Evolutionary conservation across 441 rosid species (phyloP), one percentile per base, ranked within the genome.

Genomic region (Cnidoscolus chayamansa): DNA sequence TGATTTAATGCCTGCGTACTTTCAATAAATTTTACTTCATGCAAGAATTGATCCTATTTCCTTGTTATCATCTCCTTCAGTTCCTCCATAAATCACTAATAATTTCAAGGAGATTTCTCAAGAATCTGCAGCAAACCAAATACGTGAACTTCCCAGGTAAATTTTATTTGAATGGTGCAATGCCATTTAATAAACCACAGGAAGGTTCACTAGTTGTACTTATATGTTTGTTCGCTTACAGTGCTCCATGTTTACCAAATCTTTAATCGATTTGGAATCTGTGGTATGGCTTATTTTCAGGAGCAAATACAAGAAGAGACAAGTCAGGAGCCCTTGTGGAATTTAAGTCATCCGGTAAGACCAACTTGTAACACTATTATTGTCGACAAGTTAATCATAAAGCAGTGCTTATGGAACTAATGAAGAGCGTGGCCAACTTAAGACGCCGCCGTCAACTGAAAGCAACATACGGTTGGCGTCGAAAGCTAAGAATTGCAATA

Each of bases 401-500:
- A 13, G 9, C 6, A 61, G 10, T 32, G 40, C 40, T 35, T 4
- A 35, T 25, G 40, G 40, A 35, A 35, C 40, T 40, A 2, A 30
- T 15, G 2, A 15, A 5, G 10, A 19, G 17, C 20, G 32, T 25
- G n/a, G 55, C 40, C 56, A 48, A 20, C 73, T 31, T 64, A 31
- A 25, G 77, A 55, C 57, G 61, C 60, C 48, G 51, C 17, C 70
- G 59, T 59, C 79, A 35, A 49, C 16, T 47, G 54, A 16, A 47
- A 68, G 35, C 30, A 47, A 48, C 73, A 47, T 20, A 11, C 19
- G 11, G 11, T 55, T n/a, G 65, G 51, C 59, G 25, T 48, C 7
- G 50, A 50, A 25, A 47, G 48, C 62, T 40, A 57, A 56, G 78
- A 56, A 17, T 72, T 71, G 30, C 64, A 63, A 68, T 43, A 71